Evolutionary conservation across 148 eudicot species (phyloP).

Genomic region (Silene latifolia): DNA sequence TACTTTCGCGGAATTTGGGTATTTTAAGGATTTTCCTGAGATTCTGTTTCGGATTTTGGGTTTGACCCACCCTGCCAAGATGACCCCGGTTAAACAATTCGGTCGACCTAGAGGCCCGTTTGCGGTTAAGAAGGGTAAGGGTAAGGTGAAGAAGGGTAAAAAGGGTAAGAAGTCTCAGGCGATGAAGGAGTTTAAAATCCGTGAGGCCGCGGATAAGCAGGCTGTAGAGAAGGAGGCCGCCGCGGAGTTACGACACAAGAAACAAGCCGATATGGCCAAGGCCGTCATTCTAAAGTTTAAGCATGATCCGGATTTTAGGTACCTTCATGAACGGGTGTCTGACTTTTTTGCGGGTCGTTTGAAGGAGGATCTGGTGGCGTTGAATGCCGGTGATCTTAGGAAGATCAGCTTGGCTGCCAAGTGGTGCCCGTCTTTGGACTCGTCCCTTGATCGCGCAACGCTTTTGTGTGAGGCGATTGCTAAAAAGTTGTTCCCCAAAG

Average conservation of each 20-base stretch:
- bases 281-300: slow-evolving; percentile 9
- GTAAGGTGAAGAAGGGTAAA: neutral
- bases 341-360: slow-evolving; percentile 19
- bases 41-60: slow-evolving; percentile 24
- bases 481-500: slow-evolving; percentile 16
- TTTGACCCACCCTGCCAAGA: slow-evolving; percentile 8
- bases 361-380: slow-evolving; percentile 5
- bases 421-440: slow-evolving; percentile 31
- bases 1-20: slow-evolving; percentile 20
- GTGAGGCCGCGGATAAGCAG: slow-evolving; percentile 4
- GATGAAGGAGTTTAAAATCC: slow-evolving; percentile 8
- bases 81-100: neutral
- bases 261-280: slow-evolving; percentile 19
- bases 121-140: neutral
- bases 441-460: slow-evolving; percentile 19
- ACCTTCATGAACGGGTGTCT: slow-evolving; percentile 22
- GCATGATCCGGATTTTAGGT: slow-evolving; percentile 23
- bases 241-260: neutral
- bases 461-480: slow-evolving; percentile 30
- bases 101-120: neutral
- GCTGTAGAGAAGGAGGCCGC: slow-evolving; percentile 15
- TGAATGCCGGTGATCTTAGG: neutral
- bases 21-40: slow-evolving; percentile 31
- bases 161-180: neutral
- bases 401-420: slow-evolving; percentile 26